Evolutionary conservation across 2,329 filamentous ascomycete genomes (phyloP).

Genomic region (Hymenoscyphus salicellus): DNA sequence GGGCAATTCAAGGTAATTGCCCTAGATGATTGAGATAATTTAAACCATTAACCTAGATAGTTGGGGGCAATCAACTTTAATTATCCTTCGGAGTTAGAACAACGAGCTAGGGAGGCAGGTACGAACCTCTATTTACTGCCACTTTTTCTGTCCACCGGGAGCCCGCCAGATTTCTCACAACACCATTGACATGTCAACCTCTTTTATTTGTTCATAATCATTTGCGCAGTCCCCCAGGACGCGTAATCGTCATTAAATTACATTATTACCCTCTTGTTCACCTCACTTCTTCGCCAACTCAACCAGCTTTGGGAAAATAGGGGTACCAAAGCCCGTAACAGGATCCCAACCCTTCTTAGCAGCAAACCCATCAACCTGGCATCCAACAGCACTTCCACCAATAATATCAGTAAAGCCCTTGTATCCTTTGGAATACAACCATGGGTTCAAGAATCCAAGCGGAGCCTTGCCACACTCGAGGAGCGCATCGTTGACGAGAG

Average conservation of each 20-base stretch:
- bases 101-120: no score
- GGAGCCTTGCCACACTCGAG: slow-evolving; percentile 47
- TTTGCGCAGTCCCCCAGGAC: background rate
- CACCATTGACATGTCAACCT: background rate
- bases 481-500: slow-evolving; percentile 60
- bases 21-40: no score
- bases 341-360: slow-evolving; percentile 39
- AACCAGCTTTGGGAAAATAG: slow-evolving; percentile 15
- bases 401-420: slow-evolving; percentile 37
- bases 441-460: slow-evolving; percentile 44
- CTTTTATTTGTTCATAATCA: background rate
- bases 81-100: no score
- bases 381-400: slow-evolving; percentile 41
- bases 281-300: slow-evolving; percentile 6
- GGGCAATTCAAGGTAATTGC: no score
- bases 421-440: slow-evolving; percentile 36
- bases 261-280: background rate
- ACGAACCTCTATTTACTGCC: no score
- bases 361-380: slow-evolving; percentile 33
- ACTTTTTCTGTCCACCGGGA: no score
- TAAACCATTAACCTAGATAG: no score
- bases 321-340: slow-evolving; percentile 39
- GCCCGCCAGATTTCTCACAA: no score
- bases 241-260: background rate
- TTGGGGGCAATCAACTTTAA: no score